Percentiles rank a stretch among this genome's conserved stretches.
phyloP scores from a whole-genome alignment of 306 rosid species.

The Trifolium dubium region DNA sequence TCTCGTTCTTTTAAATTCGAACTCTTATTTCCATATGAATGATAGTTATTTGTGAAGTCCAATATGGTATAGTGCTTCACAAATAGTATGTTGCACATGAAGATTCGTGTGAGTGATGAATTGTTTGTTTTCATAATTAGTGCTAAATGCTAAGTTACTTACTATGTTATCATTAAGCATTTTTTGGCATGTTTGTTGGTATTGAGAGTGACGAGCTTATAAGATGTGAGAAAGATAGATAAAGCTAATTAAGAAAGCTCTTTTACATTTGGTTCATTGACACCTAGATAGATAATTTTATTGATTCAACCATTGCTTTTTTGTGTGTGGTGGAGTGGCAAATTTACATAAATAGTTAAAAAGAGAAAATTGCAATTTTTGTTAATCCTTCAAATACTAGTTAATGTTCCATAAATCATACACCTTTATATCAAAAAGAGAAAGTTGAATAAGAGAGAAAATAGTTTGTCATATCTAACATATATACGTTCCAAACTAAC shows the following conservation, averaged over 20 bases:
- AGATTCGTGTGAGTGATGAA: conserved; percentile 34
- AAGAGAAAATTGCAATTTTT: background rate
- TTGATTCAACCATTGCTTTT: no score
- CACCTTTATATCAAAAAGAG: background rate
- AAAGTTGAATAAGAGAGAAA: background rate
- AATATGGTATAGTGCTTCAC: background rate
- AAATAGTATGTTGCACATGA: conserved; percentile 10
- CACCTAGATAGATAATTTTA: no score
- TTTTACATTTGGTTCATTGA: background rate
- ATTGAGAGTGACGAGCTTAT: background rate
- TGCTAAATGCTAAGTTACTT: conserved; percentile 2
- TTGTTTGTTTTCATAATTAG: conserved; percentile 36
- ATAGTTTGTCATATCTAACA: background rate
- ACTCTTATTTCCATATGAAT: no score
- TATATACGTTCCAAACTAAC: conserved; percentile 11
- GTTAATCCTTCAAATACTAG: background rate
- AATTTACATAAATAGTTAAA: no score
- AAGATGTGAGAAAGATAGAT: background rate
- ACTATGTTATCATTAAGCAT: background rate
- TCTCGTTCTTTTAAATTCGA: no score
- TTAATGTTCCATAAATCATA: background rate
- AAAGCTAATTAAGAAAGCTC: no score
- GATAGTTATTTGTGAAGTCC: no score
- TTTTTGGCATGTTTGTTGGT: conserved; percentile 21
- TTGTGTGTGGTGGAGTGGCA: no score